phyloP scores from a whole-genome alignment of 108 stramenopile species.

The Cylindrotheca fusiformis region DNA sequence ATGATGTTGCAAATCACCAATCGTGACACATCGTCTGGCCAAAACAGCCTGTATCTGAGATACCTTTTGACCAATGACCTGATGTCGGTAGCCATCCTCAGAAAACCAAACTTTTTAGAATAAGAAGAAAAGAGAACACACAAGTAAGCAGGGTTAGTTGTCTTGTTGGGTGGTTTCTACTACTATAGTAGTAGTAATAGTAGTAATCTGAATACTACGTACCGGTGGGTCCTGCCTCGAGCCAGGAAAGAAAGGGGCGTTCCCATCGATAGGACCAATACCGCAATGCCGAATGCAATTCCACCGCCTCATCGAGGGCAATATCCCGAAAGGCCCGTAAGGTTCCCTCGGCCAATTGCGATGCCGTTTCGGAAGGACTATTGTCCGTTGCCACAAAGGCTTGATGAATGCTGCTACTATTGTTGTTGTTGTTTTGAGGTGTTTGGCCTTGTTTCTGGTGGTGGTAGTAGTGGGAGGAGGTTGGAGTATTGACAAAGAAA shows the following conservation, averaged over 20 bases:
- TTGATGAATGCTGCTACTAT: background rate
- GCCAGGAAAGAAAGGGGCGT: constrained; percentile 65
- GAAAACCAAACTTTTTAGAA: constrained; percentile 64
- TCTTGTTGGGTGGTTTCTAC: background rate
- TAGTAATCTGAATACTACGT: constrained; percentile 3
- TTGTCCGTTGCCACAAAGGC: background rate
- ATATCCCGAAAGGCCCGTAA: constrained; percentile 80
- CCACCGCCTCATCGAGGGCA: constrained; percentile 75
- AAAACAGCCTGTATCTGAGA: constrained; percentile 84
- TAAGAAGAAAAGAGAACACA: too few species aligned
- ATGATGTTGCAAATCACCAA: constrained; percentile 84
- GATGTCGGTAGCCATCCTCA: constrained; percentile 56
- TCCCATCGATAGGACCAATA: constrained; percentile 83
- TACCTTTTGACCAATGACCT: constrained; percentile 66
- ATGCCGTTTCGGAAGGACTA: constrained; percentile 64
- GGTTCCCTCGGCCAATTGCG: constrained; percentile 79
- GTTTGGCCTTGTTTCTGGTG: background rate
- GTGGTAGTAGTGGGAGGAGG: background rate
- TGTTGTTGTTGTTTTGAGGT: background rate
- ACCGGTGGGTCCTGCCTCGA: constrained; percentile 68
- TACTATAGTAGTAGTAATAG: too few species aligned
- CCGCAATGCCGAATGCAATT: constrained; percentile 64
- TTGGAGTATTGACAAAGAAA: background rate
- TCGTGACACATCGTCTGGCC: constrained; percentile 68
- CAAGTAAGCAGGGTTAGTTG: too few species aligned